Evolutionary conservation across 345 rosid species (phyloP), one percentile per base, ranked within the genome.

Genomic region (Populus nigra): DNA sequence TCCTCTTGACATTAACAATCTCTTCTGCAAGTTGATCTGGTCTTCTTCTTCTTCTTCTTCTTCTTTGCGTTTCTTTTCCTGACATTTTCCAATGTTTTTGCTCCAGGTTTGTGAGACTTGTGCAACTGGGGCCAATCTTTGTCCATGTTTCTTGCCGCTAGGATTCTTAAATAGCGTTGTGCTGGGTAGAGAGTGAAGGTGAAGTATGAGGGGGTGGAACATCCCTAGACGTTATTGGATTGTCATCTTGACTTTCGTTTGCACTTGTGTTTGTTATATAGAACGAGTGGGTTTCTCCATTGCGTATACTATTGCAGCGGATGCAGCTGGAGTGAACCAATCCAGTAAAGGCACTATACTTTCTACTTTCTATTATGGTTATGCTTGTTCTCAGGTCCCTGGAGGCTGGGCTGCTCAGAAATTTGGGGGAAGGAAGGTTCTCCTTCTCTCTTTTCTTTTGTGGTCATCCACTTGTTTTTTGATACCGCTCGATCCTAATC

Each of bases 341-440:
- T 92, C 98, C 27, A 91, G 96, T 74, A 96, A 96, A 87, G 98
- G 98, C 76, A 86, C 90, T 17, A 91, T 90, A 76, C 93, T 96
- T 45, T 91, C 99, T 0, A 89, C 96, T 25, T 96, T 93, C 89
- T 96, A 89, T 67, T 88, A 91, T 73, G 98, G 99, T 18, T 93
- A 96, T 38, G 98, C 98, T 38, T 90, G 96, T 77, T 96, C 98
- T 69, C 99, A 93, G 83, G 96, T 96, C 49, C 97, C 99, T 55
- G 94, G 97, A 74, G 99, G 99, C 75, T 96, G 96, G 98, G 99
- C 93, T 7, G 99, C 98, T 77, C 98, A 96, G 85, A 93, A 83
- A 79, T 83, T 93, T 1, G 98, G 97, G 23, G 98, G 98, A 77
- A 88, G 96, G 76, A 92, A 86, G 77, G 92, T 96, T 79, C 97